These are phyloP conservation scores for Paratinospora sagittata DNA, from an alignment of 164 flowering plant species.

Conservation along the genomic window DNA sequence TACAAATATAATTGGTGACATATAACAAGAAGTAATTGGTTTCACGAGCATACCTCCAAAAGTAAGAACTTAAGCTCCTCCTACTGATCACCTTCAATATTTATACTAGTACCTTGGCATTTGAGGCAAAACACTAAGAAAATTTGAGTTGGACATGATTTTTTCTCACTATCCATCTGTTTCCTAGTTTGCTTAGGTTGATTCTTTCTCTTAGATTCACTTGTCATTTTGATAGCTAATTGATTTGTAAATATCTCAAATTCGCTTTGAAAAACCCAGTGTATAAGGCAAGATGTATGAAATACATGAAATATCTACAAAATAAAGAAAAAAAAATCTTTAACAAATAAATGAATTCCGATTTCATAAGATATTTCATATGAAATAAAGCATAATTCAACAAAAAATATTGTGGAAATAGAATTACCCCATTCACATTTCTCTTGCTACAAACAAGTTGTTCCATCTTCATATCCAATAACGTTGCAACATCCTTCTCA, in stretches of 20 bases:
- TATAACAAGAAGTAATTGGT: too few relatives aligned
- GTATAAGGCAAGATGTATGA: constrained; percentile 89
- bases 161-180: constrained; percentile 18
- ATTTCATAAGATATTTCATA: too few relatives aligned
- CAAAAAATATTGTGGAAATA: background rate
- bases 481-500: constrained; percentile 87
- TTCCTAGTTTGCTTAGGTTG: constrained; percentile 28
- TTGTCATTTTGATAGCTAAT: constrained; percentile 20
- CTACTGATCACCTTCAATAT: constrained; percentile 46
- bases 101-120: constrained; percentile 81
- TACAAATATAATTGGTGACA: too few relatives aligned
- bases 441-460: constrained; percentile 88
- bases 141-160: constrained; percentile 18
- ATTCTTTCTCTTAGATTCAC: constrained; percentile 32
- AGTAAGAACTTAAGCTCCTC: constrained; percentile 59
- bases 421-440: constrained; percentile 70
- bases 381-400: background rate
- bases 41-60: too few relatives aligned
- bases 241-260: constrained; percentile 39
- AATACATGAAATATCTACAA: constrained; percentile 87
- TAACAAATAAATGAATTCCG: background rate
- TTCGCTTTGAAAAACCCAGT: constrained; percentile 87
- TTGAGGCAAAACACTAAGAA: constrained; percentile 75
- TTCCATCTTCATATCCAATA: constrained; percentile 67
- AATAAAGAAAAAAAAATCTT: background rate